Evolutionary conservation across 164 flowering plant species (phyloP).

Genomic region (Vitis amurensis): DNA sequence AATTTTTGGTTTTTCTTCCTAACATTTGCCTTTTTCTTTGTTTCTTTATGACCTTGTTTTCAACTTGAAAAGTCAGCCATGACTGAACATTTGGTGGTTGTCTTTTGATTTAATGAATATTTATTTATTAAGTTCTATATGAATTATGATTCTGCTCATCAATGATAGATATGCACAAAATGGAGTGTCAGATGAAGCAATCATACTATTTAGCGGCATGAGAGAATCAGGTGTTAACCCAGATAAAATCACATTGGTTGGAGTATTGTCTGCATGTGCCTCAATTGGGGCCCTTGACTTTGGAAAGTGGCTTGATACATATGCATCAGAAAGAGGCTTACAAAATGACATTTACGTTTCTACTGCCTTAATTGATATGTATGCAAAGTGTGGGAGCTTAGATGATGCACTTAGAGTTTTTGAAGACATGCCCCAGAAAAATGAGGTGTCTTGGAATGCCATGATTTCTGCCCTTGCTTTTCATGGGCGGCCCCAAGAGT

Average conservation of each 20-base stretch:
- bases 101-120: not conserved
- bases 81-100: not conserved
- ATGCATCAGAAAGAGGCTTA: conserved; percentile 38
- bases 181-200: conserved; percentile 56
- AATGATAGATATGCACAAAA: conserved; percentile 53
- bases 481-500: conserved; percentile 48
- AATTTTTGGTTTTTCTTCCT: too few relatives aligned
- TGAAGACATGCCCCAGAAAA: conserved; percentile 48
- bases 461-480: conserved; percentile 67
- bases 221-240: conserved; percentile 29
- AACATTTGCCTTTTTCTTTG: too few relatives aligned
- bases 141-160: not conserved
- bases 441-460: conserved; percentile 67
- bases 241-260: conserved; percentile 43
- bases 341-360: conserved; percentile 39
- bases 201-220: conserved; percentile 44
- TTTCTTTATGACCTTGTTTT: too few relatives aligned
- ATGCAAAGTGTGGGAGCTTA: conserved; percentile 55
- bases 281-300: conserved; percentile 55
- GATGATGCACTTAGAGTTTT: conserved; percentile 46
- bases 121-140: not conserved
- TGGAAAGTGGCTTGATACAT: conserved; percentile 48
- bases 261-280: conserved; percentile 56
- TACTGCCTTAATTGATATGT: conserved; percentile 57
- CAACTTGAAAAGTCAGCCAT: too few relatives aligned